A percentile compares a stretch with the other conserved stretches of the same genome.
phyloP scores from a whole-genome alignment of 2,329 filamentous ascomycete species.

The Penicillium sp. region DNA sequence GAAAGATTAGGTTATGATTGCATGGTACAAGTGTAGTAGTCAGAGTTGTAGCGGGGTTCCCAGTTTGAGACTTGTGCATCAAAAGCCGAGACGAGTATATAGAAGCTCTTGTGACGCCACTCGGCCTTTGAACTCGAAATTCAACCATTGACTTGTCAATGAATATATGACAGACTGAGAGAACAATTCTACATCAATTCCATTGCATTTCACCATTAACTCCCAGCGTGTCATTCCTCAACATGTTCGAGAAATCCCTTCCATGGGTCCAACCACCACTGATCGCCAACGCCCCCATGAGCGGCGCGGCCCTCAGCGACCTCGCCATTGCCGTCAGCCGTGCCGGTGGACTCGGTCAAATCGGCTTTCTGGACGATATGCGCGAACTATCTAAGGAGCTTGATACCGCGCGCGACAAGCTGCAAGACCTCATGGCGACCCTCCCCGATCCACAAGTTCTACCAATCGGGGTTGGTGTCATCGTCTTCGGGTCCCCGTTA shows the following conservation, averaged over 20 bases:
- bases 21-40: no score
- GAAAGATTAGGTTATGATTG: no score
- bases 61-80: no score
- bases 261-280: slow-evolving; percentile 19
- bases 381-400: slow-evolving; percentile 3
- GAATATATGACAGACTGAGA: neutral
- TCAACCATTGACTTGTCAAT: neutral
- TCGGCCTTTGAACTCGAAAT: neutral
- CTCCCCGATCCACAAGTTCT: neutral
- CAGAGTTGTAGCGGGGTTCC: no score
- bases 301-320: slow-evolving; percentile 14
- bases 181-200: no score
- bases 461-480: slow-evolving; percentile 13
- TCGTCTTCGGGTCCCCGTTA: slow-evolving; percentile 9
- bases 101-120: neutral
- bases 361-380: slow-evolving; percentile 14
- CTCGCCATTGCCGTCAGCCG: slow-evolving; percentile 15
- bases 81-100: no score
- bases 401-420: neutral
- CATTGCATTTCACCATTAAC: neutral
- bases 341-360: slow-evolving; percentile 18
- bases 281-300: slow-evolving; percentile 20
- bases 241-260: neutral
- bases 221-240: neutral
- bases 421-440: slow-evolving; percentile 1